phyloP scores from a whole-genome alignment of 2,329 filamentous ascomycete genomes.

The Claviceps africana region DNA sequence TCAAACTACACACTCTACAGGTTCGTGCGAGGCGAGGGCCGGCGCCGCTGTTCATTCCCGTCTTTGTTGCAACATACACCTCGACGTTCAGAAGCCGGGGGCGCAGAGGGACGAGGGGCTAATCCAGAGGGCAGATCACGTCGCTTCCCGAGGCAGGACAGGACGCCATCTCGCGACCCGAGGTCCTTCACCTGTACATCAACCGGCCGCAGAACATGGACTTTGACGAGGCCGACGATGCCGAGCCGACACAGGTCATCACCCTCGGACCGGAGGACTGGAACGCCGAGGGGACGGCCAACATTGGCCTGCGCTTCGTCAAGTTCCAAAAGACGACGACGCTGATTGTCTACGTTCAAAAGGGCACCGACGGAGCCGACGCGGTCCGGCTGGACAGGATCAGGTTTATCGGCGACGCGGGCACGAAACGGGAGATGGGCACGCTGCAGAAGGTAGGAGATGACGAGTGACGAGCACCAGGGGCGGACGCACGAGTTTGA shows the following conservation, averaged over 20 bases:
- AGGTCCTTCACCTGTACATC: conserved; percentile 70
- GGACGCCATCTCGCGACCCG: conserved; percentile 67
- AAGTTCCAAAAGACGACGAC: conserved; percentile 93
- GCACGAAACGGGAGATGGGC: conserved; percentile 84
- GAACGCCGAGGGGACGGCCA: conserved; percentile 64
- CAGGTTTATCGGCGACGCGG: conserved; percentile 72
- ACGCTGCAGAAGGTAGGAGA: conserved; percentile 92
- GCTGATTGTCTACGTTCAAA: conserved; percentile 74
- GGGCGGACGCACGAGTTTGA: background rate
- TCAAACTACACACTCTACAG: conserved; percentile 79
- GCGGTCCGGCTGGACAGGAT: conserved; percentile 73
- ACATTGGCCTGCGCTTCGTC: conserved; percentile 68
- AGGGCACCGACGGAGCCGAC: conserved; percentile 71
- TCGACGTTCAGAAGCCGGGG: background rate
- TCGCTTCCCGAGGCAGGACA: conserved; percentile 59
- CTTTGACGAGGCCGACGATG: conserved; percentile 88
- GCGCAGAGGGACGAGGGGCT: too few relatives aligned
- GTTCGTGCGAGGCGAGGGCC: conserved; percentile 25
- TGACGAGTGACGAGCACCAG: conserved; percentile 44
- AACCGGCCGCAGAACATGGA: conserved; percentile 85
- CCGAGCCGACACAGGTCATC: conserved; percentile 65
- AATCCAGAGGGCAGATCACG: conserved; percentile 50
- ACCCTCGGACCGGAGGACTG: conserved; percentile 65
- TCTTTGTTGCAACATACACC: too few relatives aligned
- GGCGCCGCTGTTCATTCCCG: background rate